A percentile compares a stretch with the other conserved stretches of the same genome.
These are phyloP conservation scores for Candida freyschussii DNA, from an alignment of 1,139 yeast genomes.

Conservation along the genomic window DNA sequence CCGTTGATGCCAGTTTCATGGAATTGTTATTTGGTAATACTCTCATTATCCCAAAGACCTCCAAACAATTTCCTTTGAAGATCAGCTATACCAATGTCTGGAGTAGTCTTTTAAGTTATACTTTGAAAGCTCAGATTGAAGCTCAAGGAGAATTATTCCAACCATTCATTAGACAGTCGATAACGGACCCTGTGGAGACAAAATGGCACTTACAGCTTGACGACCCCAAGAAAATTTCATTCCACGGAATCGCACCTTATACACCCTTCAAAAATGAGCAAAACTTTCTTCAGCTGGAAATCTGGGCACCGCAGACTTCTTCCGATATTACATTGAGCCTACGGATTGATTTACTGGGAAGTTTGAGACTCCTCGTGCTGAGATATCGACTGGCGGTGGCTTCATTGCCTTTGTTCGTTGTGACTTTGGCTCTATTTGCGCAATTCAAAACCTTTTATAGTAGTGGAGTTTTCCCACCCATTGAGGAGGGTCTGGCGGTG, in stretches of 20 bases:
- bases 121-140: conserved; percentile 27
- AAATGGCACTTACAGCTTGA: conserved; percentile 64
- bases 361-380: conserved; percentile 49
- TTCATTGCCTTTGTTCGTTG: conserved; percentile 49
- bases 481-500: conserved; percentile 43
- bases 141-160: conserved; percentile 33
- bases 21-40: conserved; percentile 24
- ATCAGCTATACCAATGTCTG: conserved; percentile 51
- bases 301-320: conserved; percentile 29
- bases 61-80: conserved; percentile 43
- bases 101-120: conserved; percentile 60
- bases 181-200: conserved; percentile 64
- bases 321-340: conserved; percentile 9
- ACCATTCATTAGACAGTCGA: conserved; percentile 67
- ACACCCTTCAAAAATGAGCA: conserved; percentile 44
- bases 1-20: conserved; percentile 4
- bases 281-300: conserved; percentile 30
- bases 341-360: conserved; percentile 31
- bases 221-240: conserved; percentile 35
- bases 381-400: conserved; percentile 61
- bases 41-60: conserved; percentile 35
- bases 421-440: conserved; percentile 38
- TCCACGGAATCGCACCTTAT: conserved; percentile 80
- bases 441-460: conserved; percentile 41
- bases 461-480: conserved; percentile 45